Conservation (phyloP, 148 eudicot genomes). For the Amaranthus palmeri region DNA sequence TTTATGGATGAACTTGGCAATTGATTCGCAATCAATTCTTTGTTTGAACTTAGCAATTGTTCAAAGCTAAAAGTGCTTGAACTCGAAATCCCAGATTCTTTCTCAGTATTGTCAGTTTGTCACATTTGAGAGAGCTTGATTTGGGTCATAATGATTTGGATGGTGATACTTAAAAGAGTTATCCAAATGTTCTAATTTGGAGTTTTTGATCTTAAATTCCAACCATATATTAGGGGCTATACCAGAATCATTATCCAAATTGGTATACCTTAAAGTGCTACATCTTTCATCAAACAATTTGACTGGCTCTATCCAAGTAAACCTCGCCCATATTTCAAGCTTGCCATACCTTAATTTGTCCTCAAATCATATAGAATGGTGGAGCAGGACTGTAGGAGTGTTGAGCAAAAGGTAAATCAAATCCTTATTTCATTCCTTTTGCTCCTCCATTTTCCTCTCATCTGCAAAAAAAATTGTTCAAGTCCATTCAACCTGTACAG, state of each 20-base stretch:
- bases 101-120: constrained; percentile 40
- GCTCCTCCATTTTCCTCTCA: constrained; percentile 30
- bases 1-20: too few relatives aligned
- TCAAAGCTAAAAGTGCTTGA: constrained; percentile 42
- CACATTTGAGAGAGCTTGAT: constrained; percentile 52
- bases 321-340: constrained; percentile 34
- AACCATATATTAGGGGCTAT: constrained; percentile 58
- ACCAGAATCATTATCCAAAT: constrained; percentile 49
- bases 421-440: constrained; percentile 32
- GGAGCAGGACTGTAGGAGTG: too few relatives aligned
- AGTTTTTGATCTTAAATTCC: constrained; percentile 31
- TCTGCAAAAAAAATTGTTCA: constrained; percentile 20
- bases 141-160: constrained; percentile 47
- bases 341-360: constrained; percentile 59
- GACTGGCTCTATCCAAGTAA: constrained; percentile 52
- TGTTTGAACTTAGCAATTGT: constrained; percentile 42
- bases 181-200: constrained; percentile 43
- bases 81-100: constrained; percentile 41
- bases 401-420: constrained; percentile 27
- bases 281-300: constrained; percentile 66
- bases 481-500: background rate
- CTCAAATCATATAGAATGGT: constrained; percentile 51
- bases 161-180: constrained; percentile 44
- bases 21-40: too few relatives aligned
- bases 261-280: constrained; percentile 40